Percentiles rank a stretch among this genome's conserved stretches.
Evolutionary conservation across 192 early-diverging fungal genomes (phyloP).

Genomic region (Radiomyces spectabilis): DNA sequence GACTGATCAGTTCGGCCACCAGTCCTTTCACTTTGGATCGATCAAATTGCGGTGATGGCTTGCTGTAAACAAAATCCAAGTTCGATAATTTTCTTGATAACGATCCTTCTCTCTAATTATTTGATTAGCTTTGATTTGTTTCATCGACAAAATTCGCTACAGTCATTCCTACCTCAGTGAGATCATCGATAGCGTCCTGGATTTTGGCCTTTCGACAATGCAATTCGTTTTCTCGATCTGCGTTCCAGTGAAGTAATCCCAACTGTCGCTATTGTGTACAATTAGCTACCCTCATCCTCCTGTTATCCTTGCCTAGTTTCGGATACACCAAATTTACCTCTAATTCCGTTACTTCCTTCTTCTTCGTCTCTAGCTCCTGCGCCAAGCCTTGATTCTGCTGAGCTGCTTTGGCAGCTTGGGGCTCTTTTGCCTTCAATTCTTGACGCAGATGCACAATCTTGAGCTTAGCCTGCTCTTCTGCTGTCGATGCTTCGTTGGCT

Average conservation of each 20-base stretch:
- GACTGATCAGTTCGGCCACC: constrained; percentile 80
- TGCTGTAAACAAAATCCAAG: constrained; percentile 75
- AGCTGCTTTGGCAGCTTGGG: constrained; percentile 59
- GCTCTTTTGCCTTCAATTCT: constrained; percentile 62
- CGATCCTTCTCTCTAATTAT: constrained; percentile 39
- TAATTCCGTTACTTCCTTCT: background rate
- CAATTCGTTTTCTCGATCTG: constrained; percentile 32
- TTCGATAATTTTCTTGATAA: constrained; percentile 45
- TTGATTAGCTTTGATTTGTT: too few relatives aligned
- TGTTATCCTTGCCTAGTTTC: background rate
- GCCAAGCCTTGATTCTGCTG: constrained; percentile 60
- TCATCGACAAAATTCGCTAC: background rate
- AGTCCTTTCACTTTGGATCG: constrained; percentile 84
- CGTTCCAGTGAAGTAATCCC: constrained; percentile 30
- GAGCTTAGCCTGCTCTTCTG: constrained; percentile 73
- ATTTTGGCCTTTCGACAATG: constrained; percentile 17
- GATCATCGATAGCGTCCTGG: constrained; percentile 17
- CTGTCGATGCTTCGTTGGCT: constrained; percentile 53
- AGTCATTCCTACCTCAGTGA: constrained; percentile 34
- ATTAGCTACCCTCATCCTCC: background rate
- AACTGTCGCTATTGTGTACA: constrained; percentile 21
- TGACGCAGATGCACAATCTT: constrained; percentile 69
- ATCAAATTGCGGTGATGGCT: constrained; percentile 86
- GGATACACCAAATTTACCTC: too few relatives aligned
- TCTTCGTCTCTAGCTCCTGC: constrained; percentile 21